Conservation (phyloP, 75 land plant species). For the Chamaecyparis obtusa region DNA sequence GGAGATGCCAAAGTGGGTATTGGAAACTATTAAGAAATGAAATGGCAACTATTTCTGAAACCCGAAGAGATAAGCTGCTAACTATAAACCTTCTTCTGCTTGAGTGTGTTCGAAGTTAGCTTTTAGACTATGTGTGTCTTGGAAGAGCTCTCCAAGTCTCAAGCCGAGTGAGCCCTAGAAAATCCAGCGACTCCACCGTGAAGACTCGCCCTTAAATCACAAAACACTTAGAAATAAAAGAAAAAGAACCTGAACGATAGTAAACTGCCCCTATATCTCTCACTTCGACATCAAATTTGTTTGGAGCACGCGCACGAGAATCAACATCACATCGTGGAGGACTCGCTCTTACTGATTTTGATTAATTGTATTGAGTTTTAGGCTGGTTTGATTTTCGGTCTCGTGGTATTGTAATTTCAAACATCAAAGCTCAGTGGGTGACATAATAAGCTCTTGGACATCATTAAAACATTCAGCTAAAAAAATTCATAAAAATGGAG, state of each 20-base stretch:
- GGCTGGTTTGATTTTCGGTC: background rate
- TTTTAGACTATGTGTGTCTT: background rate
- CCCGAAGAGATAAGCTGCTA: background rate
- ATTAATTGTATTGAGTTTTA: background rate
- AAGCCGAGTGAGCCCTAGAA: background rate
- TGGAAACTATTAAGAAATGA: background rate
- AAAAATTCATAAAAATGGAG: background rate
- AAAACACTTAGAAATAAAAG: background rate
- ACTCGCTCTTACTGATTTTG: background rate
- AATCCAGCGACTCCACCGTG: background rate
- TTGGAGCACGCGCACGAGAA: background rate
- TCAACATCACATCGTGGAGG: background rate
- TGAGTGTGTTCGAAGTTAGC: background rate
- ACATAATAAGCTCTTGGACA: background rate
- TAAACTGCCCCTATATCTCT: background rate
- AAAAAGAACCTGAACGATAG: background rate
- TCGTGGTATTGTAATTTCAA: background rate
- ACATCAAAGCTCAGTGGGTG: background rate
- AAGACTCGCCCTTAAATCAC: background rate
- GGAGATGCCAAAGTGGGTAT: background rate
- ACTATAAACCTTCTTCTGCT: background rate
- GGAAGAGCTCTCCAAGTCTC: background rate
- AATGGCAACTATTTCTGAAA: background rate
- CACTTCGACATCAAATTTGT: background rate
- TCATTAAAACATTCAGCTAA: background rate